Percentiles rank a stretch among this genome's conserved stretches.
Conservation (phyloP, 768 basidiomycete species). For the Lentinula detonsa region DNA sequence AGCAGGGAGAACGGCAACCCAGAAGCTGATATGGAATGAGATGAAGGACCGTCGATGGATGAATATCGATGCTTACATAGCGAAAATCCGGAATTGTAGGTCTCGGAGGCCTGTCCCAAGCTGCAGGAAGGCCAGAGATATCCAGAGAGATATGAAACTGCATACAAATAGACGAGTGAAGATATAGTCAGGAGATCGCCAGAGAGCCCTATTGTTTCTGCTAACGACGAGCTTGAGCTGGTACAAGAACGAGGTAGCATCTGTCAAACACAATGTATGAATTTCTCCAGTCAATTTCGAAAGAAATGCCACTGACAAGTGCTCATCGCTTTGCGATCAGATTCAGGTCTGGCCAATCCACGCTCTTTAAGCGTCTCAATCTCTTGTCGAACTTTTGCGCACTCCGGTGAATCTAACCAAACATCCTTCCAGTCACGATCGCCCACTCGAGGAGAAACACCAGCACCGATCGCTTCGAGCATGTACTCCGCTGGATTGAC, state of each 20-base stretch:
- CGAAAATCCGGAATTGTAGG: slow-evolving; percentile 77
- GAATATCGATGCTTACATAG: slow-evolving; percentile 41
- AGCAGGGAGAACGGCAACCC: slow-evolving; percentile 62
- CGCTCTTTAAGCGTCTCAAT: slow-evolving; percentile 41
- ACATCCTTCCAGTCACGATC: slow-evolving; percentile 83
- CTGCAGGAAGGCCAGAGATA: slow-evolving; percentile 77
- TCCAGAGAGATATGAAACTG: slow-evolving; percentile 60
- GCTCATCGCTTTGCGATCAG: slow-evolving; percentile 32
- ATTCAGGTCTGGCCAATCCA: slow-evolving; percentile 35
- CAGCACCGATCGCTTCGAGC: slow-evolving; percentile 86
- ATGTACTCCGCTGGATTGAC: slow-evolving; percentile 80
- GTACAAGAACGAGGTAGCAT: slow-evolving; percentile 71
- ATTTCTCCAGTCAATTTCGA: not conserved
- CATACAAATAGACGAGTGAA: slow-evolving; percentile 80
- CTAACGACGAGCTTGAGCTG: slow-evolving; percentile 65
- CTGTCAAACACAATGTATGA: slow-evolving; percentile 22
- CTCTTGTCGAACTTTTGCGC: slow-evolving; percentile 29
- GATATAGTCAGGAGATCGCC: slow-evolving; percentile 82
- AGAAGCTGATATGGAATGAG: slow-evolving; percentile 38
- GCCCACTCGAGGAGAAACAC: slow-evolving; percentile 64
- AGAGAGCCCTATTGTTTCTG: slow-evolving; percentile 67
- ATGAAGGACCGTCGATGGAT: not conserved
- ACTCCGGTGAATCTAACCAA: slow-evolving; percentile 74
- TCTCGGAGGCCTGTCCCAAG: slow-evolving; percentile 59
- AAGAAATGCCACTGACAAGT: slow-evolving; percentile 34